Evolutionary conservation across 1,284 basidiomycete genomes (phyloP).

Genomic region (Leccinum ponderosum): DNA sequence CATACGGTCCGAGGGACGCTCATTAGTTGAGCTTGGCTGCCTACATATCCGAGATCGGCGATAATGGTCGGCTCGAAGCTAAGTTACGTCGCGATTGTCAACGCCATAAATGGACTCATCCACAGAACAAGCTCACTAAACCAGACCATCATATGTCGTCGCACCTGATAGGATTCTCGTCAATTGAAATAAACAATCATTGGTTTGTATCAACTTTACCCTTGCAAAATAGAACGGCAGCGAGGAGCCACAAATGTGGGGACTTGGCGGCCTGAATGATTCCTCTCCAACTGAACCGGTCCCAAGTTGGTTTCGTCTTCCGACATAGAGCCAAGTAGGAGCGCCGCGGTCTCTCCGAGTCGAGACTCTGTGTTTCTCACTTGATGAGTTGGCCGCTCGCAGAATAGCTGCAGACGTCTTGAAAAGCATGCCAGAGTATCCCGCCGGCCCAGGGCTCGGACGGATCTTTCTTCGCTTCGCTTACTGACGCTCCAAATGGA

Average conservation of each 20-base stretch:
- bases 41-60: slow-evolving; percentile 44
- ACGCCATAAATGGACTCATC: neutral
- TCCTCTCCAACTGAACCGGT: slow-evolving; percentile 39
- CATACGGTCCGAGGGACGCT: slow-evolving; percentile 46
- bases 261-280: slow-evolving; percentile 38
- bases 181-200: neutral
- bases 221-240: slow-evolving; percentile 27
- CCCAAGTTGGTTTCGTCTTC: slow-evolving; percentile 32
- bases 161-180: slow-evolving; percentile 34
- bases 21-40: slow-evolving; percentile 49
- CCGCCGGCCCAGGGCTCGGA: too few relatives aligned
- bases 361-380: too few relatives aligned
- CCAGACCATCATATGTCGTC: slow-evolving; percentile 38
- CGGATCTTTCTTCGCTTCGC: too few relatives aligned
- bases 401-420: too few relatives aligned
- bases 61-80: slow-evolving; percentile 59
- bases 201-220: slow-evolving; percentile 17
- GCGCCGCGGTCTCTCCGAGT: too few relatives aligned
- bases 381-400: too few relatives aligned
- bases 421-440: too few relatives aligned
- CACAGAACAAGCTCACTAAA: slow-evolving; percentile 20
- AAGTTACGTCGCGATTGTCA: slow-evolving; percentile 2
- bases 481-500: too few relatives aligned
- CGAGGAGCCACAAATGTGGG: slow-evolving; percentile 34
- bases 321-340: slow-evolving; percentile 28